phyloP scores from a whole-genome alignment of 176 grass and related monocot species.

The Triticum turgidum region DNA sequence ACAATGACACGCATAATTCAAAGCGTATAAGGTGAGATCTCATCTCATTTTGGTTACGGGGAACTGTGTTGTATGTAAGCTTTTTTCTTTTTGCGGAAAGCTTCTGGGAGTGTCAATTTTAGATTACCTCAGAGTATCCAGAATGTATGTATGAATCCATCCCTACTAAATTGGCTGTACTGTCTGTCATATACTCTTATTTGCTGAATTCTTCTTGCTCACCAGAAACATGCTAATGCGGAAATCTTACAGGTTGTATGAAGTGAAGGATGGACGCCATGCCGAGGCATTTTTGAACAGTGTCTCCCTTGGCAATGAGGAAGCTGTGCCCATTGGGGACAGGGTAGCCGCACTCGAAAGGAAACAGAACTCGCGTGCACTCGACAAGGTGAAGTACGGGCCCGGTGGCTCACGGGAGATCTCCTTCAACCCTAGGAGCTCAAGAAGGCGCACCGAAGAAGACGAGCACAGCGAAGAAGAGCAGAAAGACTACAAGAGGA shows the following conservation, averaged over 20 bases:
- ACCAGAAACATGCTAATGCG: slow-evolving; percentile 15
- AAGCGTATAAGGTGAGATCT: slow-evolving; percentile 66
- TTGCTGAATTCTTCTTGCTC: not conserved
- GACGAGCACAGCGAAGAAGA: slow-evolving; percentile 32
- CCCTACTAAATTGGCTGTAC: not conserved
- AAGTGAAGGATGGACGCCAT: slow-evolving; percentile 84
- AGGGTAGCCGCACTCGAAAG: slow-evolving; percentile 54
- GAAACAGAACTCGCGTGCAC: slow-evolving; percentile 22
- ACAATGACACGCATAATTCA: slow-evolving; percentile 43
- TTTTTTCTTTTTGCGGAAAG: not conserved
- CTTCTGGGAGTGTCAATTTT: not conserved
- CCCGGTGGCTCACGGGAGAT: slow-evolving; percentile 72
- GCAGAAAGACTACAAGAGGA: slow-evolving; percentile 45
- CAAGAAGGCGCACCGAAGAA: slow-evolving; percentile 43
- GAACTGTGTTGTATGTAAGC: not conserved
- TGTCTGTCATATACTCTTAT: not conserved
- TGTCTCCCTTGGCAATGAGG: slow-evolving; percentile 63
- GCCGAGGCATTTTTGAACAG: slow-evolving; percentile 80
- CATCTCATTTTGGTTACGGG: not conserved
- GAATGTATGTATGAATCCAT: not conserved
- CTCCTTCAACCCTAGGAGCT: slow-evolving; percentile 54
- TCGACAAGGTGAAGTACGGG: slow-evolving; percentile 65
- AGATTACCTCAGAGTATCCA: not conserved
- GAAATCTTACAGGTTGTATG: slow-evolving; percentile 65
- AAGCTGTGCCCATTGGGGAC: slow-evolving; percentile 57